Conservation (phyloP, 2,329 filamentous ascomycete species). For the Phialemonium atrogriseum region DNA sequence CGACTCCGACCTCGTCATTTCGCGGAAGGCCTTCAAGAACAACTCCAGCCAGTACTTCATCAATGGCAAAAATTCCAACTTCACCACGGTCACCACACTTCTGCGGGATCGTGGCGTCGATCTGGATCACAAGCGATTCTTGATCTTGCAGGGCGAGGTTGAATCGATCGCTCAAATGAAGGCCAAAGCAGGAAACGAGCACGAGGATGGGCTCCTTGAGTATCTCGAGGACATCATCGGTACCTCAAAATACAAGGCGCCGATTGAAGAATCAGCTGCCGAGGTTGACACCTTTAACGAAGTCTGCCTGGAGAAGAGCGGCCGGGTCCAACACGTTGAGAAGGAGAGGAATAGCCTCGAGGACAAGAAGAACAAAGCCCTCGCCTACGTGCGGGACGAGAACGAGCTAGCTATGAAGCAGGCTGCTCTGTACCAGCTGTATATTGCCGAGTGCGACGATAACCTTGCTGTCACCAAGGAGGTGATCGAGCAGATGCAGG, state of each 20-base stretch:
- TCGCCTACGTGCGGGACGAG: constrained; percentile 83
- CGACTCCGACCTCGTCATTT: constrained; percentile 78
- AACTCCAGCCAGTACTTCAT: constrained; percentile 99
- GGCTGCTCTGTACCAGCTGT: constrained; percentile 86
- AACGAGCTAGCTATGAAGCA: constrained; percentile 89
- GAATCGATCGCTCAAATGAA: constrained; percentile 99
- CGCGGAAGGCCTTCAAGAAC: constrained; percentile 91
- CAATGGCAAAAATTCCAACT: constrained; percentile 81
- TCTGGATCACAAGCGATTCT: constrained; percentile 93
- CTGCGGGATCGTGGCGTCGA: constrained; percentile 85
- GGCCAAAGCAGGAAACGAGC: constrained; percentile 86
- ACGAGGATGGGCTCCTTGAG: constrained; percentile 91
- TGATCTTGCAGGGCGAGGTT: constrained; percentile 95
- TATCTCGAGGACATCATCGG: constrained; percentile 98
- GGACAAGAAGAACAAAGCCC: constrained; percentile 91
- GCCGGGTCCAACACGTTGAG: constrained; percentile 92
- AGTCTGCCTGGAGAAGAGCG: constrained; percentile 89
- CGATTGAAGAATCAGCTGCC: constrained; percentile 86
- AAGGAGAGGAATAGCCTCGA: constrained; percentile 91
- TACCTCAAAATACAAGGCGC: constrained; percentile 95
- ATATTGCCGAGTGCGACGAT: constrained; percentile 78
- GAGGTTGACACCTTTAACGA: constrained; percentile 93
- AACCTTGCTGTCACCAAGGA: constrained; percentile 86
- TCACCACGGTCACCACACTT: constrained; percentile 82
- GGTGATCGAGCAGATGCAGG: constrained; percentile 83